Conservation (phyloP, 2,329 filamentous ascomycete species). For the Ceratocystiopsis minuta region DNA sequence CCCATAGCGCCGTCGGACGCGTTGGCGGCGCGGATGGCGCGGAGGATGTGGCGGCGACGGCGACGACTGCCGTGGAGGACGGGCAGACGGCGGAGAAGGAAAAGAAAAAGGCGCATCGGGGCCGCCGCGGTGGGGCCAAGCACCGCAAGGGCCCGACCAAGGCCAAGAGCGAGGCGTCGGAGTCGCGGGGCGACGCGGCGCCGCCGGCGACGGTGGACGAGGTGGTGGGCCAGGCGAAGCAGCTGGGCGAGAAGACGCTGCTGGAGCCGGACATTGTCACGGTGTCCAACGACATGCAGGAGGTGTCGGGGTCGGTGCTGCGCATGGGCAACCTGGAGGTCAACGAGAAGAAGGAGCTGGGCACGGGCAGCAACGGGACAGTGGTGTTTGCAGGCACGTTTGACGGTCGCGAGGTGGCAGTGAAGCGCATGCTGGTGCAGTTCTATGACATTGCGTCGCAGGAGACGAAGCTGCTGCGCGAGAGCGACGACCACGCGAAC, state of each 20-base stretch:
- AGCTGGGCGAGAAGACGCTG: slow-evolving; percentile 30
- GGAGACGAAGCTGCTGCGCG: slow-evolving; percentile 74
- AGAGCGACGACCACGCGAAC: slow-evolving; percentile 91
- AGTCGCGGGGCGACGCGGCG: slow-evolving; percentile 29
- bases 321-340: slow-evolving; percentile 47
- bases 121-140: slow-evolving; percentile 53
- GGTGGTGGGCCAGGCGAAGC: slow-evolving; percentile 39
- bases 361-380: slow-evolving; percentile 88
- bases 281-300: slow-evolving; percentile 36
- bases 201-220: slow-evolving; percentile 37
- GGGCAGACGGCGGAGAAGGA: slow-evolving; percentile 19
- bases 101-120: slow-evolving; percentile 51
- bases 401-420: slow-evolving; percentile 79
- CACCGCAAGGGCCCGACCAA: slow-evolving; percentile 32
- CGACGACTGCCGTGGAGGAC: background rate
- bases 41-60: no score
- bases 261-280: slow-evolving; percentile 46
- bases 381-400: slow-evolving; percentile 90
- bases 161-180: slow-evolving; percentile 32
- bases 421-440: slow-evolving; percentile 91
- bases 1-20: no score
- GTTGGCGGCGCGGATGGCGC: no score
- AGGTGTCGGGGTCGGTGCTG: slow-evolving; percentile 40
- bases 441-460: slow-evolving; percentile 93
- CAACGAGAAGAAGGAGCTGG: slow-evolving; percentile 43